Evolutionary conservation across 2,329 filamentous ascomycete genomes (phyloP).

Genomic region (Diaporthe ilicicola): DNA sequence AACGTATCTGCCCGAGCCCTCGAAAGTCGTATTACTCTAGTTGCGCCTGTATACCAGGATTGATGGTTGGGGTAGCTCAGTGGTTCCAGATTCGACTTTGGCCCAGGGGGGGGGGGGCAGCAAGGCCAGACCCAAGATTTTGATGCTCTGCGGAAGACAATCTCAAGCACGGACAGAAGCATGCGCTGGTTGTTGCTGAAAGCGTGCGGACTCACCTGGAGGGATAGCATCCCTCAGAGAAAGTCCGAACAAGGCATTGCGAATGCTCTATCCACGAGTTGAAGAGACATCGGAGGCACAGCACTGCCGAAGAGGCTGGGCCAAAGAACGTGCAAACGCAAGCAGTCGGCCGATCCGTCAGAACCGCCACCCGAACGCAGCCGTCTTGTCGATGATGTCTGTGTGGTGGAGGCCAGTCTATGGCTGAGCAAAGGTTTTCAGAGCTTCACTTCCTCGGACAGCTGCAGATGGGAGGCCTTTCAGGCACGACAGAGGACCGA

Average conservation of each 20-base stretch:
- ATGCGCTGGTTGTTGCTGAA: not conserved
- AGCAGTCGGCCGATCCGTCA: not conserved
- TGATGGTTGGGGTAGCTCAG: not conserved
- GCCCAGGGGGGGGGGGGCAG: not conserved
- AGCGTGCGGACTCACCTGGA: not conserved
- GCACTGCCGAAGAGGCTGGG: not conserved
- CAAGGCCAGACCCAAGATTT: not conserved
- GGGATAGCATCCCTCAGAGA: not conserved
- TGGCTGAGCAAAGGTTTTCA: not conserved
- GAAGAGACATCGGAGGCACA: not conserved
- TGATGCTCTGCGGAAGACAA: not conserved
- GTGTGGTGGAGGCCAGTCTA: too few species aligned
- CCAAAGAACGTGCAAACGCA: not conserved
- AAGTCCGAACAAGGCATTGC: not conserved
- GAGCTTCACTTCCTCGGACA: not conserved
- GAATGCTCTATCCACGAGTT: not conserved
- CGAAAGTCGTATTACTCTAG: not conserved
- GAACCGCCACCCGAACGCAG: not conserved
- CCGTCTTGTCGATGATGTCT: not conserved
- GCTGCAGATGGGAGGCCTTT: not conserved
- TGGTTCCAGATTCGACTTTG: not conserved
- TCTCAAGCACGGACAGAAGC: not conserved
- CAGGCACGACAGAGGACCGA: not conserved
- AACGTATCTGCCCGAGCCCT: slow-evolving; percentile 9
- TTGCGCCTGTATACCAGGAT: not conserved